Conservation (phyloP, 345 rosid species). For the Linum usitatissimum region DNA sequence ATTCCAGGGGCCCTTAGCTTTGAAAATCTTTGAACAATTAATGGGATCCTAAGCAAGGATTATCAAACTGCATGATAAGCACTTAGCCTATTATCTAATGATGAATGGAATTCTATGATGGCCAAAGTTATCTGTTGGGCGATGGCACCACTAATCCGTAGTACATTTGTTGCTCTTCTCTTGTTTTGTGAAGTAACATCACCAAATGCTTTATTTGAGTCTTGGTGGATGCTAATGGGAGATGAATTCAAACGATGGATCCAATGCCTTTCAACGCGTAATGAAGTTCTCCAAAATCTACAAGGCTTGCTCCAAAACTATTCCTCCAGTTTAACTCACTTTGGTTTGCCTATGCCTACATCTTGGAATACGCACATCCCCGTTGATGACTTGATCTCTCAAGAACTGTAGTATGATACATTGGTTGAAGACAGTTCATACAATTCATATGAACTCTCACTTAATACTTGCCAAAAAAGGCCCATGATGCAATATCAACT, state of each 20-base stretch:
- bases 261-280: not conserved
- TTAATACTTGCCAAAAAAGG: not conserved
- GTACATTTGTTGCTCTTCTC: not conserved
- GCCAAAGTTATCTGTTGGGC: not conserved
- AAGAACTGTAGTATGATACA: not conserved
- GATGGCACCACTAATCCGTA: not conserved
- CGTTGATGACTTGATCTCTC: too few relatives aligned
- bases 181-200: too few relatives aligned
- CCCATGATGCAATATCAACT: not conserved
- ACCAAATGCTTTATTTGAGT: not conserved
- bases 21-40: not conserved
- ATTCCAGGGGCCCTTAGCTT: not conserved
- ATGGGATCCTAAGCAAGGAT: not conserved
- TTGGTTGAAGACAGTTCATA: too few relatives aligned
- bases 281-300: too few relatives aligned
- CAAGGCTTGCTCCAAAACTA: not conserved
- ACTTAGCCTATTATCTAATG: not conserved
- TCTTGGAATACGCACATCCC: too few relatives aligned
- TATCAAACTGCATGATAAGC: not conserved
- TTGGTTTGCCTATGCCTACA: too few relatives aligned
- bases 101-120: not conserved
- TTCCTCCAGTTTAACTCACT: too few relatives aligned
- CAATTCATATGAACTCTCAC: too few relatives aligned
- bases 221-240: not conserved
- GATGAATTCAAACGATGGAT: not conserved